These are phyloP conservation scores for Haematococcus sp. DNA, from an alignment of 139 green algal genomes.

Conservation along the genomic window DNA sequence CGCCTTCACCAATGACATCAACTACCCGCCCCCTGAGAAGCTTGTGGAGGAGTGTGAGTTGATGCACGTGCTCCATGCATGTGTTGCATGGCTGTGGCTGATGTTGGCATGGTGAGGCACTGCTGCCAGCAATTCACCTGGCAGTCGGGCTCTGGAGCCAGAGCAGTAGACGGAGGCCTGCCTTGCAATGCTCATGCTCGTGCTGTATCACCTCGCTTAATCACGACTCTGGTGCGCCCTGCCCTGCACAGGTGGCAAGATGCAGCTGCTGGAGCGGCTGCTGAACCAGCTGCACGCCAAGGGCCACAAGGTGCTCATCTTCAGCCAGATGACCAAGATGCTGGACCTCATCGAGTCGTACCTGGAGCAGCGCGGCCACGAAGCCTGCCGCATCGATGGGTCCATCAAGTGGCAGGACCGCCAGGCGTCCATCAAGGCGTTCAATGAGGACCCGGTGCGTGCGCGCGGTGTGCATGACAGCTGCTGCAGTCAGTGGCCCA, in stretches of 20 bases:
- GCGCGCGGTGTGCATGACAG: no score
- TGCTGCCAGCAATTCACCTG: no score
- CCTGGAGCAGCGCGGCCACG: constrained; percentile 78
- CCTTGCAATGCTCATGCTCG: no score
- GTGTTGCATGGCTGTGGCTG: no score
- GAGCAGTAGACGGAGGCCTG: no score
- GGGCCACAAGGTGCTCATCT: constrained; percentile 92
- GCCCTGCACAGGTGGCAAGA: constrained; percentile 70
- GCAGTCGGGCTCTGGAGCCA: no score
- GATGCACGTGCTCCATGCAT: no score
- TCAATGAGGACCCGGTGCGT: constrained; percentile 17
- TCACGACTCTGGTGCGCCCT: no score
- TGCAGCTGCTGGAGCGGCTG: constrained; percentile 89
- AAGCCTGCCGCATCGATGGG: constrained; percentile 88
- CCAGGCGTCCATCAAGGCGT: constrained; percentile 37
- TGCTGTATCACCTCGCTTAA: no score
- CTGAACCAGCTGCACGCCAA: constrained; percentile 58
- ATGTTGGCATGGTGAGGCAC: no score
- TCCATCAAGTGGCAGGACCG: constrained; percentile 67
- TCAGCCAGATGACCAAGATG: constrained; percentile 98
- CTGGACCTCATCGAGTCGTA: constrained; percentile 94
- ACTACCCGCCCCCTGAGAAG: constrained; percentile 30
- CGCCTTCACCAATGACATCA: constrained; percentile 28
- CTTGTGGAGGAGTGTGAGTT: constrained; percentile 72
- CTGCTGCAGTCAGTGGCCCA: no score